Evolutionary conservation across 73 alveolate genomes (phyloP), one percentile per base, ranked within the genome.

Genomic region (Paramecium sonneborni): DNA sequence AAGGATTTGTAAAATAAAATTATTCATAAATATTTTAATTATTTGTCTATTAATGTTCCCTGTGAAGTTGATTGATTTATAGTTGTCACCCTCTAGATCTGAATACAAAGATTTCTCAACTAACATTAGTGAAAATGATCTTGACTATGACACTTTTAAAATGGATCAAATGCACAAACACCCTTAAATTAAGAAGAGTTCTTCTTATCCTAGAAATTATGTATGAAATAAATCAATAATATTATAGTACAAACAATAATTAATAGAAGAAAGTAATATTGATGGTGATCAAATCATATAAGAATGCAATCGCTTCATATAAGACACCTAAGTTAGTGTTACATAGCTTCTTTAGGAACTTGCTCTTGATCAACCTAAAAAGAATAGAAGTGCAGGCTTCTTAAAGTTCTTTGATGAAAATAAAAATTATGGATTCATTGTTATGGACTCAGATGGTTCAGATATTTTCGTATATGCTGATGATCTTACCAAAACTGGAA

Each of bases 391-490:
- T n/a, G 52, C 85, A 0, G 98, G 98, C 10, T 76, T 72, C 18
- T 92, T 96, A 8, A 96, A 96, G 84, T 96, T 96, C 86, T 96
- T 96, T 92, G 95, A 94, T 67, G 98, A 96, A 58, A 88, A 92
- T 18, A 95, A 96, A 69, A 92, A 93, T 68, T 96, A 92, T 82
- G 98, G 98, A 26, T 96, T 96, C 92, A 85, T 96, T 52, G 98
- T 96, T 9, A 84, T 93, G 34, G 98, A 96, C 68, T 26, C 92
- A 6, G 98, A 96, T 79, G 96, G 97, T 38, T 94, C 93, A 30
- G 98, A 96, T 85, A 95, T 96, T 14, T 96, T 96, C 70, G 96
- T 94, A 62, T 95, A 96, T 72, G 92, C 58, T 41, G 98, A 96
- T 43, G 98, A 96, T 91, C 79, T 96, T 67, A 93, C 56, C 32